Percentiles rank a stretch among this genome's conserved stretches.
phyloP scores from a whole-genome alignment of 768 basidiomycete species.

The Lactarius sanguifluus region DNA sequence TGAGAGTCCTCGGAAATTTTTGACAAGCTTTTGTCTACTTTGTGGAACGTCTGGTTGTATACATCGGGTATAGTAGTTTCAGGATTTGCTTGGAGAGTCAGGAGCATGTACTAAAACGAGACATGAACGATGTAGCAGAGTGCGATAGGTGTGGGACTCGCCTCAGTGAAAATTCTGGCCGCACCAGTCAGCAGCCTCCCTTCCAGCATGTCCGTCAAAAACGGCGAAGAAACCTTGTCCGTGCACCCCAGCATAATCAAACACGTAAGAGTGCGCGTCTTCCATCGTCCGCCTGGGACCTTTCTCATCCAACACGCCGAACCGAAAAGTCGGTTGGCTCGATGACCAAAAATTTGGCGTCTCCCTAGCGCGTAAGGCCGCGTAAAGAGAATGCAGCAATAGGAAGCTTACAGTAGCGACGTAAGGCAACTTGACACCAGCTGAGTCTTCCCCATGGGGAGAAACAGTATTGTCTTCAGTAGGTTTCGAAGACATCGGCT shows the following conservation, averaged over 20 bases:
- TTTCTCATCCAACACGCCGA: slow-evolving; percentile 77
- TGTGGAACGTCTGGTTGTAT: slow-evolving; percentile 92
- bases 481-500: slow-evolving; percentile 7
- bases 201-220: slow-evolving; percentile 98
- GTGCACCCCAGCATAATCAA: slow-evolving; percentile 86
- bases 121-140: slow-evolving; percentile 9
- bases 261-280: slow-evolving; percentile 94
- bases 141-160: slow-evolving; percentile 35
- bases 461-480: slow-evolving; percentile 11
- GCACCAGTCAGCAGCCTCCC: slow-evolving; percentile 99
- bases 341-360: slow-evolving; percentile 74
- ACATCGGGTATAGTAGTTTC: slow-evolving; percentile 73
- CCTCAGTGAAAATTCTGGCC: slow-evolving; percentile 95
- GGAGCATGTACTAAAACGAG: slow-evolving; percentile 56
- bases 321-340: slow-evolving; percentile 52
- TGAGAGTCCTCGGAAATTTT: slow-evolving; percentile 82
- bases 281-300: slow-evolving; percentile 94
- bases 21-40: slow-evolving; percentile 82
- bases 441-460: slow-evolving; percentile 14
- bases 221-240: slow-evolving; percentile 99
- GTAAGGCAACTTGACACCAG: slow-evolving; percentile 19
- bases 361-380: slow-evolving; percentile 39
- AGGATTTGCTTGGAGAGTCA: slow-evolving; percentile 62
- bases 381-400: neutral
- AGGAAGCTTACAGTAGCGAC: slow-evolving; percentile 25